Conservation (phyloP, 1,139 yeast genomes). For the Yamadazyma diddensiae region DNA sequence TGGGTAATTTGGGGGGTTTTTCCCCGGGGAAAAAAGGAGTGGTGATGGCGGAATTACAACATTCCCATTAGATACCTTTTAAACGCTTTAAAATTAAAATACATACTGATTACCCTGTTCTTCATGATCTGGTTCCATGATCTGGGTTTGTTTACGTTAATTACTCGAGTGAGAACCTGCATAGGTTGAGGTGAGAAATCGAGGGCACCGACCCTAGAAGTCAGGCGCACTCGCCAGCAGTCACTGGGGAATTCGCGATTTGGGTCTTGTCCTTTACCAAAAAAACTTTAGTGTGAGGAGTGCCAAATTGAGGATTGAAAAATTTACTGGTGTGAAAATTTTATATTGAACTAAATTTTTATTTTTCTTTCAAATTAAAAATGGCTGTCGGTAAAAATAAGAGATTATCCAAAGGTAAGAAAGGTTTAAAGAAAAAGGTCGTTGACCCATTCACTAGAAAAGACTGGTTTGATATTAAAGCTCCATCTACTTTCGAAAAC, state of each 20-base stretch:
- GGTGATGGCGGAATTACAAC: too few species aligned
- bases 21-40: neutral
- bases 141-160: conserved; percentile 12
- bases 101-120: conserved; percentile 42
- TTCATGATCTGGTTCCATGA: conserved; percentile 22
- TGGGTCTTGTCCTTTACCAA: conserved; percentile 1
- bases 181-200: too few species aligned
- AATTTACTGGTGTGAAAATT: conserved; percentile 7
- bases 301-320: conserved; percentile 2
- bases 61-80: too few species aligned
- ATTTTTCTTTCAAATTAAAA: conserved; percentile 7
- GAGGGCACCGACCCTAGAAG: conserved; percentile 1
- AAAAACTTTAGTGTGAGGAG: conserved; percentile 4
- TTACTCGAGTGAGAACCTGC: too few species aligned
- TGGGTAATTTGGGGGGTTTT: neutral
- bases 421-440: conserved; percentile 52
- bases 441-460: conserved; percentile 53
- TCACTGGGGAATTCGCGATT: conserved; percentile 1
- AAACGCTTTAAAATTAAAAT: too few species aligned
- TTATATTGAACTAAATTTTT: conserved; percentile 6
- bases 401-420: conserved; percentile 54
- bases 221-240: conserved; percentile 1
- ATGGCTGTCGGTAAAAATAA: conserved; percentile 56
- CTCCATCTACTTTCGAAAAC: conserved; percentile 51
- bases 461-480: conserved; percentile 53